Evolutionary conservation across 1,139 yeast genomes (phyloP).

Genomic region (Suhomyces taliae): DNA sequence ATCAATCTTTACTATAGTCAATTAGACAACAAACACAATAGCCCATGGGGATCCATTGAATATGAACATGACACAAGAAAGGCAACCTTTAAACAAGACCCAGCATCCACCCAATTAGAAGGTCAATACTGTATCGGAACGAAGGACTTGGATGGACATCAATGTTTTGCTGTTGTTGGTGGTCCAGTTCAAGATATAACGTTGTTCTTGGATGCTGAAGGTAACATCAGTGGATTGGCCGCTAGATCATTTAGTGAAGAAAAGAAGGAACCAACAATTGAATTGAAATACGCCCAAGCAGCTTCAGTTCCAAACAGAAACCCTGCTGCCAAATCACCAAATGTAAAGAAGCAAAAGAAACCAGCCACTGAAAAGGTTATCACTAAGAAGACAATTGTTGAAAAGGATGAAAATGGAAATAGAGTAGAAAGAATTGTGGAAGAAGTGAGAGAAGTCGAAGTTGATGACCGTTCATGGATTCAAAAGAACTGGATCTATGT

Average conservation of each 20-base stretch:
- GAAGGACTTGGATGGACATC: constrained; percentile 25
- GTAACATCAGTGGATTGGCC: constrained; percentile 3
- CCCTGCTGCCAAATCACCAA: constrained; percentile 10
- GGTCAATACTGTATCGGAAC: constrained; percentile 36
- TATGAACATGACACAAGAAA: constrained; percentile 8
- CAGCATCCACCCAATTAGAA: neutral
- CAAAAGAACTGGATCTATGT: constrained; percentile 57
- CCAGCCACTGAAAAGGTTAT: constrained; percentile 16
- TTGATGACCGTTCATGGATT: constrained; percentile 46
- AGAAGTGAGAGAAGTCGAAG: constrained; percentile 26
- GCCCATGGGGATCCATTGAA: constrained; percentile 18
- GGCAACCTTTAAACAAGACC: constrained; percentile 1
- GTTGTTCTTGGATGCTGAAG: constrained; percentile 1
- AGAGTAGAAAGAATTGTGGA: constrained; percentile 26
- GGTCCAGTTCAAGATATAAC: constrained; percentile 1
- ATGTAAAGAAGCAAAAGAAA: constrained; percentile 6
- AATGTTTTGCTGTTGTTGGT: constrained; percentile 31
- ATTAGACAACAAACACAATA: constrained; percentile 10
- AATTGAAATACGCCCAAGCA: neutral
- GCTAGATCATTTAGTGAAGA: neutral
- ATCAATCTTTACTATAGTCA: constrained; percentile 11
- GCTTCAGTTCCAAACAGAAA: constrained; percentile 32
- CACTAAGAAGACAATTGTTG: constrained; percentile 14
- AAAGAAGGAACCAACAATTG: neutral
- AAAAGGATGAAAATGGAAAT: constrained; percentile 26